Evolutionary conservation across 139 green algal genomes (phyloP).

Genomic region (Ostreobium quekettii): DNA sequence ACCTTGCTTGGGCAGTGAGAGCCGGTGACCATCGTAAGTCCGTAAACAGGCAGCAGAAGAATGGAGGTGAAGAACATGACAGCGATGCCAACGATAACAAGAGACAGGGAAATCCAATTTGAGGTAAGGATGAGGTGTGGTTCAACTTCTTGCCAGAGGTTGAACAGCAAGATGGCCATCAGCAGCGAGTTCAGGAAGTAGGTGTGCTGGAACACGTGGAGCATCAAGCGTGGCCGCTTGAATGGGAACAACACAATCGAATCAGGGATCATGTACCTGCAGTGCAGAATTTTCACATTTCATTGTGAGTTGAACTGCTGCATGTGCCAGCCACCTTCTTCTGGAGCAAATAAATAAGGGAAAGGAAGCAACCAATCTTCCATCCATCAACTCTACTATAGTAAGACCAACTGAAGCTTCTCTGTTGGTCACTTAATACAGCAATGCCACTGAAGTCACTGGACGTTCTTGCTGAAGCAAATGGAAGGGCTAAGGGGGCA

Average conservation of each 20-base stretch:
- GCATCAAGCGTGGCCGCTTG: constrained; percentile 22
- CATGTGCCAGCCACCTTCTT: no score
- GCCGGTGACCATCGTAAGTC: constrained; percentile 22
- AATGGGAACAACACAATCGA: constrained; percentile 30
- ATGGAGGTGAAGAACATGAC: constrained; percentile 22
- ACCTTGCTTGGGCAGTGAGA: constrained; percentile 11
- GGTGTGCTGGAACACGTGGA: constrained; percentile 26
- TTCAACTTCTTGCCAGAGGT: constrained; percentile 15
- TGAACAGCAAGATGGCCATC: constrained; percentile 25
- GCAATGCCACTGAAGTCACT: no score
- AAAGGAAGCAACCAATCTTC: no score
- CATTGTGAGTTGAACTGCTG: no score
- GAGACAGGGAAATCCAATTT: not conserved
- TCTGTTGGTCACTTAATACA: no score
- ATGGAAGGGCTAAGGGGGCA: no score
- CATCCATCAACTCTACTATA: no score
- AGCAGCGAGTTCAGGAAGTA: constrained; percentile 33
- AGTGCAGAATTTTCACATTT: no score
- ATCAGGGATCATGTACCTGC: constrained; percentile 5
- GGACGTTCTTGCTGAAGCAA: no score
- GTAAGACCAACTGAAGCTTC: no score
- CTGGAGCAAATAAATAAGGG: no score
- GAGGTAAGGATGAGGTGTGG: no score
- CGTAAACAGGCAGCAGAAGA: constrained; percentile 27
- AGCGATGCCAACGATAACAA: constrained; percentile 23